Evolutionary conservation across 108 stramenopile genomes (phyloP).

Genomic region (Nitzschia putrida): DNA sequence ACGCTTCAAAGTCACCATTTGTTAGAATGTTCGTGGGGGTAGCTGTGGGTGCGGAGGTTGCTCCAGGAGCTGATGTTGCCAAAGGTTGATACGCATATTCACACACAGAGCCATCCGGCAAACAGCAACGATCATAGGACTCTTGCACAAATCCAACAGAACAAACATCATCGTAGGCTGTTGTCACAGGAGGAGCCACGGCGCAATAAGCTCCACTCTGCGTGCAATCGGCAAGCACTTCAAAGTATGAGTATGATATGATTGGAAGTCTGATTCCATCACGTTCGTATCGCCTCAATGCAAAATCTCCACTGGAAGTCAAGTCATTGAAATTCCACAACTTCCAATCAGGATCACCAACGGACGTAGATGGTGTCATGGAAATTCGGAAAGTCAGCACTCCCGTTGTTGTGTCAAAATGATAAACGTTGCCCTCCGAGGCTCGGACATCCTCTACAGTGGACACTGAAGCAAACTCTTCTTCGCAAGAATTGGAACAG

Average conservation of each 20-base stretch:
- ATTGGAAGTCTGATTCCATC: background rate
- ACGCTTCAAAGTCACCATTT: background rate
- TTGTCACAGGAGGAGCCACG: background rate
- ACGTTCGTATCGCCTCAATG: background rate
- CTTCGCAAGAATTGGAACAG: background rate
- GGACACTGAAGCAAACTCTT: slow-evolving; percentile 2
- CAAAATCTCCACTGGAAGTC: background rate
- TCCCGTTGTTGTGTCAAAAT: background rate
- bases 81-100: background rate
- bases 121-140: background rate
- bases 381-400: background rate
- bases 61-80: background rate
- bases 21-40: background rate
- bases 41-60: background rate
- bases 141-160: background rate
- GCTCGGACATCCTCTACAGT: slow-evolving; percentile 19
- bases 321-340: background rate
- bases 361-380: background rate
- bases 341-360: background rate
- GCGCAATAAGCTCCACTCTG: background rate
- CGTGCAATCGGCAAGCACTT: background rate
- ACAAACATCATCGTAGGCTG: background rate
- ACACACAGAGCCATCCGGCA: background rate
- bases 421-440: slow-evolving; percentile 16
- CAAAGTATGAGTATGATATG: background rate